These are phyloP conservation scores for Coemansia sp. DNA, from an alignment of 192 early-diverging fungal species.

Conservation along the genomic window DNA sequence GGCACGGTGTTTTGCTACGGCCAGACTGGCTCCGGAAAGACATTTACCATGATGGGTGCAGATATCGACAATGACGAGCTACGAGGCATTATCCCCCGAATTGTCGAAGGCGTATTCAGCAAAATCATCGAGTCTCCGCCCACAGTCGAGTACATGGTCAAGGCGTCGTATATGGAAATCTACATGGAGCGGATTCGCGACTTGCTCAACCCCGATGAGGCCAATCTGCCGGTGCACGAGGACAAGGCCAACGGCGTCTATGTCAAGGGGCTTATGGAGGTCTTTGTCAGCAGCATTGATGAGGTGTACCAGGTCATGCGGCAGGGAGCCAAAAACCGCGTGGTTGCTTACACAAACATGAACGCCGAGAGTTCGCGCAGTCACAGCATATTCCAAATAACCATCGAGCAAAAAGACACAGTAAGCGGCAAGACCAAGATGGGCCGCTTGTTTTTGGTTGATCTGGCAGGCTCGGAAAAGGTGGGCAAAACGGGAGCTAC, in stretches of 20 bases:
- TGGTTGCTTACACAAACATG: slow-evolving; percentile 95
- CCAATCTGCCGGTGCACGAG: slow-evolving; percentile 95
- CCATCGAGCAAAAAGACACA: slow-evolving; percentile 94
- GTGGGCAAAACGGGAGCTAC: slow-evolving; percentile 95
- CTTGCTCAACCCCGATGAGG: slow-evolving; percentile 77
- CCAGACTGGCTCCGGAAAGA: slow-evolving; percentile 98
- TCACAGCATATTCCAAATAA: slow-evolving; percentile 97
- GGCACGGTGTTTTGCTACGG: slow-evolving; percentile 99
- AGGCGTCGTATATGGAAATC: slow-evolving; percentile 99
- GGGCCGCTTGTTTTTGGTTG: slow-evolving; percentile 92
- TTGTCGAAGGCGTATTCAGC: slow-evolving; percentile 92
- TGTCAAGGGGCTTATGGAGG: slow-evolving; percentile 95
- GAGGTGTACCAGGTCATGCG: slow-evolving; percentile 99
- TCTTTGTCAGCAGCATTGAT: slow-evolving; percentile 90
- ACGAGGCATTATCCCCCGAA: slow-evolving; percentile 95
- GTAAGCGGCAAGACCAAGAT: slow-evolving; percentile 82
- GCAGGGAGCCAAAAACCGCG: slow-evolving; percentile 81
- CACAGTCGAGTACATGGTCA: slow-evolving; percentile 96
- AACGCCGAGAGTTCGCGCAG: slow-evolving; percentile 97
- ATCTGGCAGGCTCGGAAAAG: slow-evolving; percentile 99
- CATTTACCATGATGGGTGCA: slow-evolving; percentile 95
- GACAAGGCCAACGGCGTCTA: slow-evolving; percentile 96
- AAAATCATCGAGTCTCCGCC: slow-evolving; percentile 88
- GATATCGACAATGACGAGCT: slow-evolving; percentile 88
- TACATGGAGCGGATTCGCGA: slow-evolving; percentile 99